phyloP scores from a whole-genome alignment of 2,329 filamentous ascomycete genomes.

The Magnaporthiopsis poae region DNA sequence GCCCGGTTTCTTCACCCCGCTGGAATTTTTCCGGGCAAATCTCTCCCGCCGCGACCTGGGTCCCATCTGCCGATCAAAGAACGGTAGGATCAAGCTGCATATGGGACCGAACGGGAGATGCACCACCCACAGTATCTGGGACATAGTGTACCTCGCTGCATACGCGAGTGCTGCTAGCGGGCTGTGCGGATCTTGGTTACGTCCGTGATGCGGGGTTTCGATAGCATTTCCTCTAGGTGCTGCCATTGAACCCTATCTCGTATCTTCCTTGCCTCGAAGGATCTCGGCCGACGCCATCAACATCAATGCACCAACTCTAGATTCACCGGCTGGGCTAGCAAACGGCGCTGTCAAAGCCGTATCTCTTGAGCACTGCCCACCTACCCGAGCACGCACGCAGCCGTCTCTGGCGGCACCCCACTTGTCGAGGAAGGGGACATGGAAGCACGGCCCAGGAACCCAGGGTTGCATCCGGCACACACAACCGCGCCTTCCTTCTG shows the following conservation, averaged over 20 bases:
- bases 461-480: not conserved
- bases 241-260: not conserved
- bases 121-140: too few relatives aligned
- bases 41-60: too few relatives aligned
- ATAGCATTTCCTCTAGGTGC: not conserved
- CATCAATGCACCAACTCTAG: too few relatives aligned
- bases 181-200: not conserved
- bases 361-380: too few relatives aligned
- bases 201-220: not conserved
- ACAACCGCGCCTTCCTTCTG: not conserved
- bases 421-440: too few relatives aligned
- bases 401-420: not conserved
- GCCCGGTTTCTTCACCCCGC: too few relatives aligned
- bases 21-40: too few relatives aligned
- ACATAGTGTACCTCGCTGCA: too few relatives aligned
- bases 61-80: not conserved
- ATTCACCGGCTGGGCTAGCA: too few relatives aligned
- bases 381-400: not conserved
- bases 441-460: not conserved
- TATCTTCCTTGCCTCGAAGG: not conserved
- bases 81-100: not conserved
- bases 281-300: too few relatives aligned
- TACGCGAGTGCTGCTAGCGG: not conserved
- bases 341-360: too few relatives aligned
- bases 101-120: not conserved